A percentile compares a stretch with the other conserved stretches of the same genome.
Conservation (phyloP, 192 early-diverging fungal genomes). For the Backusella liffmaniae region DNA sequence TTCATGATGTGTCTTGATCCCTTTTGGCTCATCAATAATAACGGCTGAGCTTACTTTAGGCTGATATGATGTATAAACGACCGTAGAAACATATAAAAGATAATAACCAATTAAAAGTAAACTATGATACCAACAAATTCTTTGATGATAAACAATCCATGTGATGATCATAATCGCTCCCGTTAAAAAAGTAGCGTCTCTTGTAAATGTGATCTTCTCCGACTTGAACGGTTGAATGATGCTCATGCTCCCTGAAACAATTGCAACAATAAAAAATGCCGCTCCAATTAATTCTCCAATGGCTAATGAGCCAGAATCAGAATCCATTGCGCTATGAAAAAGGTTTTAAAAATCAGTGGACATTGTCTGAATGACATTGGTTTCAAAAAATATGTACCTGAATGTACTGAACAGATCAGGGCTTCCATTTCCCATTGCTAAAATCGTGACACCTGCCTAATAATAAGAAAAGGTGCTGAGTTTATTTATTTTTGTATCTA, state of each 20-base stretch:
- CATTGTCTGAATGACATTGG: too few relatives aligned
- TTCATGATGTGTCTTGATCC: background rate
- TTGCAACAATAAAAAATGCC: constrained; percentile 76
- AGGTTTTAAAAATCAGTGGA: background rate
- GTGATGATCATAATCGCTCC: constrained; percentile 53
- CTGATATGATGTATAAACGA: constrained; percentile 28
- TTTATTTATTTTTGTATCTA: background rate
- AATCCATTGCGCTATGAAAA: constrained; percentile 56
- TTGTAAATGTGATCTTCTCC: constrained; percentile 61
- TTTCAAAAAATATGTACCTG: background rate
- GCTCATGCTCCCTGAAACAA: constrained; percentile 82
- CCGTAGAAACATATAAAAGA: constrained; percentile 52
- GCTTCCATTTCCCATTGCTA: constrained; percentile 86
- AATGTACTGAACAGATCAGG: constrained; percentile 89
- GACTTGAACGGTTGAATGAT: constrained; percentile 76
- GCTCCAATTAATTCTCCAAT: constrained; percentile 89
- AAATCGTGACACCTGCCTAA: constrained; percentile 67
- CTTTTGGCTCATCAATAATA: background rate
- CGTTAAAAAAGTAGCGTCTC: constrained; percentile 75
- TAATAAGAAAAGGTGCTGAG: background rate
- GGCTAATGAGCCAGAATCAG: constrained; percentile 73
- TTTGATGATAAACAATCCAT: constrained; percentile 46
- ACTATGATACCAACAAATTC: constrained; percentile 52
- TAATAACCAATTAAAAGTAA: constrained; percentile 56
- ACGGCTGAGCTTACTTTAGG: background rate